A percentile compares a stretch with the other conserved stretches of the same genome.
phyloP scores from a whole-genome alignment of 306 rosid genomes.

The Phaseolus lunatus region DNA sequence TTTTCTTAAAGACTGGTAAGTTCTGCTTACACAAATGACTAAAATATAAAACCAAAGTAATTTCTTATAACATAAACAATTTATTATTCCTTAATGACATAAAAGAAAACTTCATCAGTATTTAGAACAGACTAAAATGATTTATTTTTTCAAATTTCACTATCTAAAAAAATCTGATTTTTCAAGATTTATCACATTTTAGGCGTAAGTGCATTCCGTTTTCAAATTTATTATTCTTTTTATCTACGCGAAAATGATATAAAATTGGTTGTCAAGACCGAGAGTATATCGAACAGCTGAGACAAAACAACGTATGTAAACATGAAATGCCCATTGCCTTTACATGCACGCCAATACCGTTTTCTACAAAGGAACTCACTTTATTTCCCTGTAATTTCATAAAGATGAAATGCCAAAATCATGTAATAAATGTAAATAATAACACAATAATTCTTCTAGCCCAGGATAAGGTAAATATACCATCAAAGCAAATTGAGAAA shows the following conservation, averaged over 20 bases:
- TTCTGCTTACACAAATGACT: too few relatives aligned
- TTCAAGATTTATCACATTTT: too few relatives aligned
- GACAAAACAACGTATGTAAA: neutral
- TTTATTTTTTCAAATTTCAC: too few relatives aligned
- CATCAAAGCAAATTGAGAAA: conserved; percentile 37
- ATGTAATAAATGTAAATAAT: conserved; percentile 50
- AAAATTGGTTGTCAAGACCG: neutral
- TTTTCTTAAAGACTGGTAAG: too few relatives aligned
- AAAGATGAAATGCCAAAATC: conserved; percentile 38
- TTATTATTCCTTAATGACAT: too few relatives aligned
- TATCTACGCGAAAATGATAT: neutral
- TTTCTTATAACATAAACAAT: too few relatives aligned
- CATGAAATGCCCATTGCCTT: neutral
- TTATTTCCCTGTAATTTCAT: conserved; percentile 32
- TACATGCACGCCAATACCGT: conserved; percentile 2
- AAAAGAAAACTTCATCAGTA: too few relatives aligned
- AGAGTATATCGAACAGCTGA: neutral
- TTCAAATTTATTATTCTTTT: neutral
- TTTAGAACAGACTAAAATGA: too few relatives aligned
- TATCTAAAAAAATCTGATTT: too few relatives aligned
- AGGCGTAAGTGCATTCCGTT: too few relatives aligned
- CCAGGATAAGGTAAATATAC: conserved; percentile 38
- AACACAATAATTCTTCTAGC: conserved; percentile 37
- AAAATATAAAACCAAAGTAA: too few relatives aligned
- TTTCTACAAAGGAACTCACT: conserved; percentile 12